Conservation (phyloP, 805 yeast genomes). For the Wickerhamomyces alni region DNA sequence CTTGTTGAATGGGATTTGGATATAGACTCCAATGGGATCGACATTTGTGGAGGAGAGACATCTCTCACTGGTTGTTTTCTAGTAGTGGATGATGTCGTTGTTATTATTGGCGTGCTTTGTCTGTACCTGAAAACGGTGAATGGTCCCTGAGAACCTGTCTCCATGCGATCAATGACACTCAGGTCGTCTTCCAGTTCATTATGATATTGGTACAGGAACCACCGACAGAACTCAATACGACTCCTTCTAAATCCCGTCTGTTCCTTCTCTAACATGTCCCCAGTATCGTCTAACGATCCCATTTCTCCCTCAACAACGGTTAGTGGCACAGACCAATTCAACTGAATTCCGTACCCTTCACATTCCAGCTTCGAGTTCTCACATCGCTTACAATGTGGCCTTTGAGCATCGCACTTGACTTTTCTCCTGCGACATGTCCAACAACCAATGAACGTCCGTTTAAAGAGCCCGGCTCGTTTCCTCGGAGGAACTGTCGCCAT, state of each 20-base stretch:
- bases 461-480: conserved; percentile 12
- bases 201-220: conserved; percentile 37
- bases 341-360: conserved; percentile 76
- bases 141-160: conserved; percentile 19
- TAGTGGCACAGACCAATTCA: conserved; percentile 62
- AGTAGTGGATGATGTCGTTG: too few relatives aligned
- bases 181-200: conserved; percentile 74
- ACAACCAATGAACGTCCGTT: conserved; percentile 69
- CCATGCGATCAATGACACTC: conserved; percentile 32
- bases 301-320: conserved; percentile 36
- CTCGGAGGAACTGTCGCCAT: conserved; percentile 1
- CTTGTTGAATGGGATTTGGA: too few relatives aligned
- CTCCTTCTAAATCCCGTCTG: conserved; percentile 25
- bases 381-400: conserved; percentile 69
- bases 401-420: conserved; percentile 69
- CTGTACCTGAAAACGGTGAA: not conserved
- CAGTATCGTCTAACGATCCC: conserved; percentile 14
- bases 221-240: conserved; percentile 46
- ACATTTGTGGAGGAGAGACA: too few relatives aligned
- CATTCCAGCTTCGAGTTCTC: conserved; percentile 58
- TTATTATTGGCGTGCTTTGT: not conserved
- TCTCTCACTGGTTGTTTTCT: too few relatives aligned
- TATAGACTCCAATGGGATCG: too few relatives aligned
- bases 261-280: conserved; percentile 23
- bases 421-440: conserved; percentile 85